Percentiles rank a stretch among this genome's conserved stretches.
phyloP scores from a whole-genome alignment of 441 rosid genomes.

The Metrosideros polymorpha region DNA sequence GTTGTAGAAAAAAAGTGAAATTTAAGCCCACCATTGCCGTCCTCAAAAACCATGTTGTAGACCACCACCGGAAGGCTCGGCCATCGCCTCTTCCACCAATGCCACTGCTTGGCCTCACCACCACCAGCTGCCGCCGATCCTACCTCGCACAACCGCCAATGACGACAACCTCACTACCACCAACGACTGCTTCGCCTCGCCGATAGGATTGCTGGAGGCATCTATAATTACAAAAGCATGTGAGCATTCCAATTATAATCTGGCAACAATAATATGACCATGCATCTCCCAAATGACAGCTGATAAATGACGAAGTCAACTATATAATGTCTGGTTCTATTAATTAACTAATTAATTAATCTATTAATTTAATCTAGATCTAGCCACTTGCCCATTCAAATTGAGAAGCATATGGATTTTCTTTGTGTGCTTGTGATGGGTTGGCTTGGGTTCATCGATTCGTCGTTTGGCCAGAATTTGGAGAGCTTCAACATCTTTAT shows the following conservation, averaged over 20 bases:
- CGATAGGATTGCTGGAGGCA: not conserved
- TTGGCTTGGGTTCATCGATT: not conserved
- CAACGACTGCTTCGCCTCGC: not conserved
- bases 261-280: not conserved
- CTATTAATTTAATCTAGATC: not conserved
- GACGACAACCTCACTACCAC: not conserved
- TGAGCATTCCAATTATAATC: not conserved
- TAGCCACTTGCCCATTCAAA: not conserved
- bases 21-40: not conserved
- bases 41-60: not conserved
- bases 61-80: not conserved
- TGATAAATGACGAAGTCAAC: not conserved
- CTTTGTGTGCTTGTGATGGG: not conserved
- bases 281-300: not conserved
- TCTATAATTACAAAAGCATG: not conserved
- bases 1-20: not conserved
- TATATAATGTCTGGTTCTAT: not conserved
- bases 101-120: not conserved
- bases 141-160: not conserved
- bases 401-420: not conserved
- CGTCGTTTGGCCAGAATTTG: not conserved
- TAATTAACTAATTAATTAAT: not conserved
- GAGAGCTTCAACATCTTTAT: not conserved
- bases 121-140: not conserved
- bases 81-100: not conserved